These are phyloP conservation scores for Zygotorulaspora sp. DNA, from an alignment of 805 yeast species.

Conservation along the genomic window DNA sequence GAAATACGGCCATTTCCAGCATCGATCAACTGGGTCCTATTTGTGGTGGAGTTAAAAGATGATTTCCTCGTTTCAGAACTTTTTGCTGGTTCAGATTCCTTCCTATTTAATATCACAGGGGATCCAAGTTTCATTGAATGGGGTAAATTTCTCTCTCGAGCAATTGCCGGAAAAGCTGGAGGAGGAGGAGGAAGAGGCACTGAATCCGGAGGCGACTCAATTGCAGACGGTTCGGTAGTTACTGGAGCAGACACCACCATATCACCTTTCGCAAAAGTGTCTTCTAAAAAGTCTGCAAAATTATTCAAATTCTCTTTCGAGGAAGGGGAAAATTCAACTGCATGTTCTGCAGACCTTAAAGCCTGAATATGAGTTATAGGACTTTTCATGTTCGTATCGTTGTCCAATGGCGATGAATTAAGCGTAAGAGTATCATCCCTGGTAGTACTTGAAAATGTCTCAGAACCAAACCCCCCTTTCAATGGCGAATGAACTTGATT, in stretches of 20 bases:
- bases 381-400: conserved; percentile 2
- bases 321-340: conserved; percentile 30
- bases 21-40: conserved; percentile 5
- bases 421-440: not conserved
- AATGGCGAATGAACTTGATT: conserved; percentile 35
- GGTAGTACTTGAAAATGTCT: not conserved
- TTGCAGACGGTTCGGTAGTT: conserved; percentile 1
- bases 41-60: conserved; percentile 4
- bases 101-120: conserved; percentile 21
- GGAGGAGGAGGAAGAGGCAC: conserved; percentile 15
- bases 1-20: not conserved
- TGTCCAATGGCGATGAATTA: not conserved
- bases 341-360: conserved; percentile 3
- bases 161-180: conserved; percentile 12
- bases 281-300: conserved; percentile 27
- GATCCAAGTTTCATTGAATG: conserved; percentile 19
- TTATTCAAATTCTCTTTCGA: conserved; percentile 27
- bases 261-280: conserved; percentile 22
- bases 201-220: not conserved
- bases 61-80: conserved; percentile 4
- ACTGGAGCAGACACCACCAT: conserved; percentile 4
- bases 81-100: conserved; percentile 5
- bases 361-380: conserved; percentile 3
- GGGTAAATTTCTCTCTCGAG: conserved; percentile 9
- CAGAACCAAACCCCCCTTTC: conserved; percentile 11